Evolutionary conservation across 2,329 filamentous ascomycete species (phyloP).

Genomic region (Alternaria postmessia): DNA sequence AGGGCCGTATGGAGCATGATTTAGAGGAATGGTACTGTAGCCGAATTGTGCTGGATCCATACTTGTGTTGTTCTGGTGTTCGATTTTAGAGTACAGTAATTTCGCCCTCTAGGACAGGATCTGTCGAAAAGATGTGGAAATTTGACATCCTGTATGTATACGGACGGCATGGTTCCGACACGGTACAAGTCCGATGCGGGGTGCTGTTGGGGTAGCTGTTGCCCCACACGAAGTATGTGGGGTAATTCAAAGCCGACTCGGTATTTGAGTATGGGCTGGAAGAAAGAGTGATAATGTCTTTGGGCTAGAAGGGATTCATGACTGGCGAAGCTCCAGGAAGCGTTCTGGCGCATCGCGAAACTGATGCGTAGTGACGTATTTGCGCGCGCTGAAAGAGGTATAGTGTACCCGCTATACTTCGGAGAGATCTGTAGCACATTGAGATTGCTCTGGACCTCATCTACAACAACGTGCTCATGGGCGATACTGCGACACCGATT

Average conservation of each 20-base stretch:
- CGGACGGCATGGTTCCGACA: background rate
- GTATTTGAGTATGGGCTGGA: background rate
- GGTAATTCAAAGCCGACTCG: conserved; percentile 5
- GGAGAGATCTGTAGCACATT: background rate
- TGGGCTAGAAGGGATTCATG: background rate
- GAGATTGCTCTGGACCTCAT: background rate
- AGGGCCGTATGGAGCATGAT: conserved; percentile 29
- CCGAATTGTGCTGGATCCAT: conserved; percentile 39
- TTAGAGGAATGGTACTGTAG: conserved; percentile 26
- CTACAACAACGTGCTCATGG: background rate
- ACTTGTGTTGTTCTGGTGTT: background rate
- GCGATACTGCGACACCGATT: background rate
- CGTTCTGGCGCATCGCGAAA: background rate
- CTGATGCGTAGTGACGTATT: background rate
- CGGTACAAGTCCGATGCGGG: conserved; percentile 4
- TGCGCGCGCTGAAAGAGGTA: background rate
- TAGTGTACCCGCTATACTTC: background rate
- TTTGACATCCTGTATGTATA: background rate
- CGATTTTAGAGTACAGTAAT: too few relatives aligned
- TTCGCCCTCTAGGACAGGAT: too few relatives aligned
- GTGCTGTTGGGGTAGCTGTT: conserved; percentile 5
- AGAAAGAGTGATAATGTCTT: background rate
- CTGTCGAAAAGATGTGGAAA: background rate
- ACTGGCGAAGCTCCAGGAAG: background rate
- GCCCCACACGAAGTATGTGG: conserved; percentile 13